A percentile compares a stretch with the other conserved stretches of the same genome.
Evolutionary conservation across 2,329 filamentous ascomycete species (phyloP).

Genomic region (Apiospora sp.): DNA sequence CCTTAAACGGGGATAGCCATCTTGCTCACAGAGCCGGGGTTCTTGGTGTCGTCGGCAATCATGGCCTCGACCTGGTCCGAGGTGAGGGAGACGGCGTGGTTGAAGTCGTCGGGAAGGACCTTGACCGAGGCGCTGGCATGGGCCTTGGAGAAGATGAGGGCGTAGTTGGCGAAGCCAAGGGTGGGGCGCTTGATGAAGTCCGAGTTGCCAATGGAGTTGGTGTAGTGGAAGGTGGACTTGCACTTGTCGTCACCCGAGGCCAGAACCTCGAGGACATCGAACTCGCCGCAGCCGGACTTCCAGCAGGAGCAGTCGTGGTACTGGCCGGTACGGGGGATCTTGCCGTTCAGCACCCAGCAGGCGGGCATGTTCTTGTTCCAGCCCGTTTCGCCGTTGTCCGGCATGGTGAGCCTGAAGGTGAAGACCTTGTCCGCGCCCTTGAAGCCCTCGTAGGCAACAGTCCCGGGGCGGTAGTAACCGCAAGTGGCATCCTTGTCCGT

Average conservation of each 20-base stretch:
- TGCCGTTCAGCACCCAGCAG: conserved; percentile 78
- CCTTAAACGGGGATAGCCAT: conserved; percentile 34
- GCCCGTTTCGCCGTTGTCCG: conserved; percentile 59
- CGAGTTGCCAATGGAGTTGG: conserved; percentile 69
- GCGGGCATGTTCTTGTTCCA: conserved; percentile 74
- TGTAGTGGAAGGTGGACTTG: conserved; percentile 75
- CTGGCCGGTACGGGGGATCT: conserved; percentile 74
- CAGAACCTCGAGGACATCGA: conserved; percentile 79
- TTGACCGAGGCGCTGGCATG: conserved; percentile 64
- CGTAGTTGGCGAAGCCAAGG: conserved; percentile 66
- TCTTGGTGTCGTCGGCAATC: conserved; percentile 37
- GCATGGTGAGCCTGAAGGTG: conserved; percentile 79
- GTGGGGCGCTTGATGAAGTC: conserved; percentile 77
- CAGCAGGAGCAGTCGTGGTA: conserved; percentile 80
- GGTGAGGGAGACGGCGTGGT: conserved; percentile 51
- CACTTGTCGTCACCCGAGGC: conserved; percentile 68
- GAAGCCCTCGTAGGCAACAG: conserved; percentile 70
- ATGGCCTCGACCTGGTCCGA: conserved; percentile 46
- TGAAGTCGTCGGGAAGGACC: conserved; percentile 51
- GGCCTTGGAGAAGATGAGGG: conserved; percentile 65
- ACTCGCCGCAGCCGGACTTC: conserved; percentile 73
- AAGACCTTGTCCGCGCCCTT: conserved; percentile 75
- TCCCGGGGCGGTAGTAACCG: conserved; percentile 52
- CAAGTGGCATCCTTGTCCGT: conserved; percentile 44
- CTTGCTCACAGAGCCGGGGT: conserved; percentile 37